Percentiles rank a stretch among this genome's conserved stretches.
Conservation (phyloP, 1,284 basidiomycete genomes). For the Earliella scabrosa region DNA sequence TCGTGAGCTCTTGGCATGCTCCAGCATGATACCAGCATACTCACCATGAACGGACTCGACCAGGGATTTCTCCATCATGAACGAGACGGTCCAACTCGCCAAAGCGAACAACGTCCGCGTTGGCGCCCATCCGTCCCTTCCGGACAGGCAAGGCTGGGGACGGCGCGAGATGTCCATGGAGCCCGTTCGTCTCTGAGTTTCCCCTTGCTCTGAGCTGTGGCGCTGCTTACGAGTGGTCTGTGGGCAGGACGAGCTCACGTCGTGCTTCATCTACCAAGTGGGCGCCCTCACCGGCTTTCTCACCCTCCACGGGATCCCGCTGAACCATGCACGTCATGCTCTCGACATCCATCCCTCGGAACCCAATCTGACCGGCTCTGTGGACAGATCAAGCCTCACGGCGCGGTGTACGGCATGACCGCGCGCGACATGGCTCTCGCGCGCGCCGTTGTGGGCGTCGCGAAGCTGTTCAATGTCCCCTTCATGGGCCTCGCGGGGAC, state of each 20-base stretch:
- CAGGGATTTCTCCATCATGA: constrained; percentile 67
- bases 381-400: constrained; percentile 59
- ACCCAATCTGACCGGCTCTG: too few relatives aligned
- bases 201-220: not conserved
- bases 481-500: constrained; percentile 66
- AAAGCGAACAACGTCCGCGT: constrained; percentile 54
- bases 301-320: constrained; percentile 46
- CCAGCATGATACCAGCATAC: too few relatives aligned
- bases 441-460: constrained; percentile 51
- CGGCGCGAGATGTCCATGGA: constrained; percentile 64
- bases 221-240: too few relatives aligned
- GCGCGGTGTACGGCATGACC: constrained; percentile 60
- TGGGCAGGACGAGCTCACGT: constrained; percentile 59
- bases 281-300: constrained; percentile 63
- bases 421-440: constrained; percentile 56
- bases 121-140: constrained; percentile 67
- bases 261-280: constrained; percentile 66
- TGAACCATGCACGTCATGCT: constrained; percentile 55
- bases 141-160: constrained; percentile 67
- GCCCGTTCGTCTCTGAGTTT: constrained; percentile 40
- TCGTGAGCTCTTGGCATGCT: too few relatives aligned
- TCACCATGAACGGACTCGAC: too few relatives aligned
- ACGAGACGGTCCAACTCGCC: constrained; percentile 58
- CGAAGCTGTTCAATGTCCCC: constrained; percentile 54
- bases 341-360: too few relatives aligned